phyloP scores from a whole-genome alignment of 1,284 basidiomycete genomes.

The Ustilago sp. region DNA sequence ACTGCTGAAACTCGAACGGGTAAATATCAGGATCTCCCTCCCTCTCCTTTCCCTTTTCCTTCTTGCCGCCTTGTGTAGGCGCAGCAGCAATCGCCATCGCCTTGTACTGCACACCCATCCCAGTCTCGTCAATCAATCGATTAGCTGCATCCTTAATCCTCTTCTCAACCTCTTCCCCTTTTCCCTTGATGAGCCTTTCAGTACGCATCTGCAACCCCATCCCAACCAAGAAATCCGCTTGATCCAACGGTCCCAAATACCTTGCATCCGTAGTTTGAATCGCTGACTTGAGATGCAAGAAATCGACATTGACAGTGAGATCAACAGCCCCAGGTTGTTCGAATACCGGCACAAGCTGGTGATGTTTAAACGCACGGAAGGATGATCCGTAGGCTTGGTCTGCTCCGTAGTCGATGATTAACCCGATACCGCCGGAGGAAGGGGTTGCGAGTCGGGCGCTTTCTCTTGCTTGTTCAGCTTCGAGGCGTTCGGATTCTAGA shows the following conservation, averaged over 20 bases:
- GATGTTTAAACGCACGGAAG: slow-evolving; percentile 90
- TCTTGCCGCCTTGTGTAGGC: slow-evolving; percentile 1
- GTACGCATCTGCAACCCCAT: slow-evolving; percentile 77
- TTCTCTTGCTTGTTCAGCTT: slow-evolving; percentile 6
- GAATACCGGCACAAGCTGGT: slow-evolving; percentile 87
- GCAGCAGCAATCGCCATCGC: slow-evolving; percentile 71
- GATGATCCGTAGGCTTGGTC: slow-evolving; percentile 80
- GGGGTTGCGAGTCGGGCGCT: slow-evolving; percentile 28
- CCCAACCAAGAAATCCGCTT: slow-evolving; percentile 76
- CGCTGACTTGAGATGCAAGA: slow-evolving; percentile 85
- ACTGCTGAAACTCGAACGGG: slow-evolving; percentile 33
- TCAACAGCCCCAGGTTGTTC: slow-evolving; percentile 87
- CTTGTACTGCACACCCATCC: slow-evolving; percentile 75
- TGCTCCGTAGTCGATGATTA: slow-evolving; percentile 92
- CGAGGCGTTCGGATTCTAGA: slow-evolving; percentile 14
- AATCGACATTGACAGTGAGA: slow-evolving; percentile 95
- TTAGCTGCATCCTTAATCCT: slow-evolving; percentile 72
- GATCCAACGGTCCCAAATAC: slow-evolving; percentile 77
- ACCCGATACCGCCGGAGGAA: slow-evolving; percentile 77
- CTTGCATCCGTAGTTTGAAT: slow-evolving; percentile 71
- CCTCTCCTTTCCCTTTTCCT: background rate
- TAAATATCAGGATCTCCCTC: slow-evolving; percentile 22
- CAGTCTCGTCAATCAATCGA: slow-evolving; percentile 73
- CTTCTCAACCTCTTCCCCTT: slow-evolving; percentile 72
- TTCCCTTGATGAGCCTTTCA: slow-evolving; percentile 73